Evolutionary conservation across 179 eudicot species (phyloP).

Genomic region (Carnegiea gigantea): DNA sequence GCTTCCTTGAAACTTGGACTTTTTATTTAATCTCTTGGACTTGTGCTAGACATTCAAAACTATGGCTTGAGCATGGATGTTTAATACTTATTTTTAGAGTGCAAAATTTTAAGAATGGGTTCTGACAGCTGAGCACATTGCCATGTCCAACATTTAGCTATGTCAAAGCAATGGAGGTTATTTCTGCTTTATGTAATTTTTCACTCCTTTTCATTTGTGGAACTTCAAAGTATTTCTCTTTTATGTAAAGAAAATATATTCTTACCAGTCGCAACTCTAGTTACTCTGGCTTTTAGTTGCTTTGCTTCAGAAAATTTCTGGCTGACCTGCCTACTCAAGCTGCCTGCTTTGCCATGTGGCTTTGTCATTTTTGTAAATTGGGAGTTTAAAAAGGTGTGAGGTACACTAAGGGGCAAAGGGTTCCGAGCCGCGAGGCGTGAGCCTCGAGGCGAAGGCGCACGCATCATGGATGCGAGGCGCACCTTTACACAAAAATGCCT

Average conservation of each 20-base stretch:
- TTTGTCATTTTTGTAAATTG: too few species aligned
- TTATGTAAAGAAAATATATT: not conserved
- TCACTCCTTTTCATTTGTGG: not conserved
- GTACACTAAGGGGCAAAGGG: too few species aligned
- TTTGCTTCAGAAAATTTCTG: constrained; percentile 7
- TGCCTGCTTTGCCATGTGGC: not conserved
- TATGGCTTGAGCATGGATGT: not conserved
- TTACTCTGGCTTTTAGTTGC: not conserved
- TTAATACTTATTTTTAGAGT: not conserved
- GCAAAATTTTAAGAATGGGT: not conserved
- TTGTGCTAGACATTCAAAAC: not conserved
- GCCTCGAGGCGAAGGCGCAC: too few species aligned
- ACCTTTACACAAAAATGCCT: too few species aligned
- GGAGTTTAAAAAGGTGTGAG: too few species aligned
- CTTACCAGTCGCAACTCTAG: not conserved
- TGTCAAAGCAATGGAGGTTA: not conserved
- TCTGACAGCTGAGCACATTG: not conserved
- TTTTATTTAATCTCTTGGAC: not conserved
- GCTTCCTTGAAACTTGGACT: not conserved
- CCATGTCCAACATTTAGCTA: not conserved
- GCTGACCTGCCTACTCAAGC: not conserved
- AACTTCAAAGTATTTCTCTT: not conserved
- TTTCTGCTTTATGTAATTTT: not conserved
- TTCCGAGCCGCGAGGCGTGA: too few species aligned
- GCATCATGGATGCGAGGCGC: too few species aligned